Base-by-base conservation (phyloP, 345 rosid species). In the Raphanus raphanistrum region DNA sequence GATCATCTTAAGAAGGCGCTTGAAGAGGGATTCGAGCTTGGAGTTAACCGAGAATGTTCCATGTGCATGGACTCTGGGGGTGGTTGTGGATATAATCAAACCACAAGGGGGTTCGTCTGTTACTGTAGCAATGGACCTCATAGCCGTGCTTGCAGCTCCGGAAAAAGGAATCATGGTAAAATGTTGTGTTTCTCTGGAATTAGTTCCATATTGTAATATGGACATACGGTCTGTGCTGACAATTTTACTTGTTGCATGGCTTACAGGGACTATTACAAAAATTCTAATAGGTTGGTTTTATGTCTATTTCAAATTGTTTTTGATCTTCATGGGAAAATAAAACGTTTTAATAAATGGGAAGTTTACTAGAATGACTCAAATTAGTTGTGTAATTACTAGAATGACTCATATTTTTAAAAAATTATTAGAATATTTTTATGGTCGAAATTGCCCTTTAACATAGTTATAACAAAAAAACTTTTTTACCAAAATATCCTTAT, bases 81-180 rank as follows among this genome's bases (percentile, higher is more conserved):
- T 6, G 27, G 8, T 62, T 87, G 88, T 48, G 88, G 88, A 16
- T 75, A 71, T 43, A 16, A 75, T 54, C 2, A 12, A 0, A 71
- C 17, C 0, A 8, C 64, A 6, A 21, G 8, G 15, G 25, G 1
- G 2, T 85, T 85, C n/a, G 6, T 68, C 21, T 85, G 88, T 28
- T 81, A 72, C 48, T 76, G 75, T 28, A 32, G 5, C 4, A 26
- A 57, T 15, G 52, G 69, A 3, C 31, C 29, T 10, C 15, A 21
- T 21, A 11, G 15, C 16, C 31, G 0, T 21, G 2, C 15, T 21
- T 65, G 69, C 31, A n/a, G 7, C 3, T 41, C 50, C 3, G 21
- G 41, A 62, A 62, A 62, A 62, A 62, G 31, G 38, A 7, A 0
- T n/a, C 69, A 38, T 35, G 45, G 73, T 73, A 73, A 21, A 13